phyloP scores from a whole-genome alignment of 2,329 filamentous ascomycete genomes.

The Diaporthe vaccinii region DNA sequence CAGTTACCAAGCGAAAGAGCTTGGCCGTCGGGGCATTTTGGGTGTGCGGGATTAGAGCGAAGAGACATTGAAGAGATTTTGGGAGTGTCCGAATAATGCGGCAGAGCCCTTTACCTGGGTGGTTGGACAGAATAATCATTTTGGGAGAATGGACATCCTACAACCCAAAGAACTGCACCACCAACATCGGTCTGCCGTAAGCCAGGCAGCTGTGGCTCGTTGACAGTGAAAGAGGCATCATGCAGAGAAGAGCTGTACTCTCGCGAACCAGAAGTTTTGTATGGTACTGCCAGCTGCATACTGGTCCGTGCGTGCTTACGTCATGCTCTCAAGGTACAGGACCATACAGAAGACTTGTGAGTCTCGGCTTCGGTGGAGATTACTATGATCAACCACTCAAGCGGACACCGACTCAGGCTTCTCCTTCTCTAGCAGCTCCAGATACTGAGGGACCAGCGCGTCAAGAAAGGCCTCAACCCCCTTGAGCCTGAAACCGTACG shows the following conservation, averaged over 20 bases:
- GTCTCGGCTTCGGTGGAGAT: neutral
- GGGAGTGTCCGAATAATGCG: neutral
- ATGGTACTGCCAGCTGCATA: too few species aligned
- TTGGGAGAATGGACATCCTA: neutral
- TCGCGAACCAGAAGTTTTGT: constrained; percentile 4
- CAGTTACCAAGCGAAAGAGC: constrained; percentile 71
- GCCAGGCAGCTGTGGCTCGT: neutral
- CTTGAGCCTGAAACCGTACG: constrained; percentile 36
- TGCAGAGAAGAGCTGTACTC: neutral
- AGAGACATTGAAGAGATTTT: neutral
- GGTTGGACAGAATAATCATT: neutral
- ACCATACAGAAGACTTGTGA: neutral
- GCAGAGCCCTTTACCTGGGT: neutral
- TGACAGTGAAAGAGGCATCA: neutral
- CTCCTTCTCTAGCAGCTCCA: constrained; percentile 39
- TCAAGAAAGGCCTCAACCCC: constrained; percentile 38
- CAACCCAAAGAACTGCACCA: neutral
- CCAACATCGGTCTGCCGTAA: neutral
- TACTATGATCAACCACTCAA: neutral
- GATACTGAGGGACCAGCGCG: constrained; percentile 36
- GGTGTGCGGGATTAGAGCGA: constrained; percentile 29
- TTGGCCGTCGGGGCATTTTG: constrained; percentile 67
- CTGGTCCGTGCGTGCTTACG: constrained; percentile 34
- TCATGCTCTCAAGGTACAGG: neutral
- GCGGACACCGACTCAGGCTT: neutral